Evolutionary conservation across 2,329 filamentous ascomycete species (phyloP), one percentile per base, ranked within the genome.

Genomic region (Sclerotinia sclerotiorum): DNA sequence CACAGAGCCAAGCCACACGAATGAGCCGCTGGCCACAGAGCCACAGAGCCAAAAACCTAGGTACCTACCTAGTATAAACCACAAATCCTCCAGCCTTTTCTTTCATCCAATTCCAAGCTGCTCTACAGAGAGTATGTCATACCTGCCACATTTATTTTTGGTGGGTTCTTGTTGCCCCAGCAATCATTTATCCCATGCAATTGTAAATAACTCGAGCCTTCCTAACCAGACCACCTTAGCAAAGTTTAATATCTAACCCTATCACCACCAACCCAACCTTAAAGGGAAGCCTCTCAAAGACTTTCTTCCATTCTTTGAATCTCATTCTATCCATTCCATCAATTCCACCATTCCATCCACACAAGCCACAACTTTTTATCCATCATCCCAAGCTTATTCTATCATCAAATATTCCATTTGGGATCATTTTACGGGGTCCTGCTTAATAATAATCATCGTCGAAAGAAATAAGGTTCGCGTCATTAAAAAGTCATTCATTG

Each of bases 171-270:
- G 63, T 65, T 65, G 32, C 63, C n/a, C 27, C 51, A n/a, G 63
- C 17, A 65, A 65, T 51, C 21, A n/a, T 5, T 3, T 2, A 56
- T 48, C 62, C 62, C 62, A 55, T 65, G 62, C 29, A 65, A 65
- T 56, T 56, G 63, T 65, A 65, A 65, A 65, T 65, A 65, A 65
- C 39, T 55, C 32, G 35, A 7, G n/a, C 49, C 49, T 42, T 65
- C 29, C 24, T 44, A 21, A 27, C 61, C 48, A 24, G 24, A 32
- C 27, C 29, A 21, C 21, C 42, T 24, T 7, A n/a, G 11, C 54
- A 35, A 39, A 57, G 5, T 57, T 57, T 57, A 57, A 24, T 8
- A 54, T 29, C n/a, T 49, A 27, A 48, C 44, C 15, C 39, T 61
- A 61, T 61, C 57, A 46, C 39, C 35, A 57, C 15, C 44, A 35